Percentiles rank a stretch among this genome's conserved stretches.
Evolutionary conservation across 1,284 basidiomycete species (phyloP).

Genomic region (Boletus semigastroideus): DNA sequence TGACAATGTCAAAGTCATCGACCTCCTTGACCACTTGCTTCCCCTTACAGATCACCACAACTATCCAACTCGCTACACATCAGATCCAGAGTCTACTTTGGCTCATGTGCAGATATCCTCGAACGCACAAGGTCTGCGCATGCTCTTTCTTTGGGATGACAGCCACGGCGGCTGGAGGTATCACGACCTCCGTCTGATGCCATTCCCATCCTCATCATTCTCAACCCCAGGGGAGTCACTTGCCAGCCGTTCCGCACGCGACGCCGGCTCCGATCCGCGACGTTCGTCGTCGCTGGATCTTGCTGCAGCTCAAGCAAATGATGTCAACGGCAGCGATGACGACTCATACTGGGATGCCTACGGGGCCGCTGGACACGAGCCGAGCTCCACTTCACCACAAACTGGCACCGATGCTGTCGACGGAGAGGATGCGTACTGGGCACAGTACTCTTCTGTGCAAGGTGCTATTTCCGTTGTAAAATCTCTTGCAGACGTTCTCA

Average conservation of each 20-base stretch:
- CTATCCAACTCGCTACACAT: constrained; percentile 53
- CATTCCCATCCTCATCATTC: constrained; percentile 60
- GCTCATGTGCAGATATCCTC: constrained; percentile 60
- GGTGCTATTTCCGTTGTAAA: constrained; percentile 37
- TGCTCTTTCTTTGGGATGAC: constrained; percentile 67
- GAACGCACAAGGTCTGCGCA: constrained; percentile 44
- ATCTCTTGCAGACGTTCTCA: constrained; percentile 1
- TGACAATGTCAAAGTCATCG: constrained; percentile 38
- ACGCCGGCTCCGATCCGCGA: not conserved
- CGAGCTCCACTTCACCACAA: constrained; percentile 5
- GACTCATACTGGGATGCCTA: constrained; percentile 71
- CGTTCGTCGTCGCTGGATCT: constrained; percentile 1
- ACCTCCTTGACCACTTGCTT: constrained; percentile 47
- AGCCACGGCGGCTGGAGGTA: constrained; percentile 60
- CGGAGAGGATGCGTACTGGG: constrained; percentile 73
- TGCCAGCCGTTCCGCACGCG: constrained; percentile 2
- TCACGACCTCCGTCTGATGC: constrained; percentile 67
- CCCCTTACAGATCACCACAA: constrained; percentile 31
- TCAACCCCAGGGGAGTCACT: constrained; percentile 42
- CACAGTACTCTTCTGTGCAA: constrained; percentile 64
- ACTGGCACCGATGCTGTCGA: not conserved
- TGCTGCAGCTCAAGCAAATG: not conserved
- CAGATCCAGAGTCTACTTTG: constrained; percentile 56
- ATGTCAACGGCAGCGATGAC: constrained; percentile 39
- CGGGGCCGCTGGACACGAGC: constrained; percentile 38